Percentiles rank a stretch among this genome's conserved stretches.
These are phyloP conservation scores for Synchytrium microbalum DNA, from an alignment of 371 early-diverging fungal genomes.

Conservation along the genomic window DNA sequence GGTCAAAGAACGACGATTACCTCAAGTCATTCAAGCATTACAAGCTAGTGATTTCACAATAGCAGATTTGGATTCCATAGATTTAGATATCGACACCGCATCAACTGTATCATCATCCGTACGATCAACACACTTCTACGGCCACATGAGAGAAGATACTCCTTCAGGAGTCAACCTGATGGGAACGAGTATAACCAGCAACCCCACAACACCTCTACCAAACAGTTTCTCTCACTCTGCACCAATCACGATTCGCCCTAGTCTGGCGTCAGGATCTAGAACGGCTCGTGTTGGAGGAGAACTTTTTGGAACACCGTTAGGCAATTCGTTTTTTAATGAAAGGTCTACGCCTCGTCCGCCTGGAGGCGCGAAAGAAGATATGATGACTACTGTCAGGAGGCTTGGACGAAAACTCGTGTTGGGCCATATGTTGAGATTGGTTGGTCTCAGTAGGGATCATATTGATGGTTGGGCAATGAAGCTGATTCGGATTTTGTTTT, in stretches of 20 bases:
- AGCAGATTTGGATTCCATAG: constrained; percentile 32
- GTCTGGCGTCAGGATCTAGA: background rate
- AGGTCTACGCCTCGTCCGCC: too few species aligned
- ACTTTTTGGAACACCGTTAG: background rate
- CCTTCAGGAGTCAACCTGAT: background rate
- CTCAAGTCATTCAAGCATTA: constrained; percentile 48
- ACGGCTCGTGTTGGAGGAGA: background rate
- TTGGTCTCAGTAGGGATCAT: constrained; percentile 53
- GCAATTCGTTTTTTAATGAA: background rate
- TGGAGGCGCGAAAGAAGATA: background rate
- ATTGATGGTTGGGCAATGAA: constrained; percentile 47
- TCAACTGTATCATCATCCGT: constrained; percentile 2
- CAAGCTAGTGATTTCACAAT: constrained; percentile 47
- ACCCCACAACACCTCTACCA: background rate
- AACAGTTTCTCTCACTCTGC: background rate
- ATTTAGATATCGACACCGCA: constrained; percentile 20
- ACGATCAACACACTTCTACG: background rate
- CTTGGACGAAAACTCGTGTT: constrained; percentile 31
- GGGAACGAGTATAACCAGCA: background rate
- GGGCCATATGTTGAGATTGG: constrained; percentile 48
- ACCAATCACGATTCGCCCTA: constrained; percentile 1
- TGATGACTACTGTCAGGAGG: background rate
- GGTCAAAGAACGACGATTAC: constrained; percentile 55
- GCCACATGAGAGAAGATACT: background rate
- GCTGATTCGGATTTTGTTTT: constrained; percentile 57